Conservation (phyloP, 2,329 filamentous ascomycete genomes). For the Dactylellina parvicollis region DNA sequence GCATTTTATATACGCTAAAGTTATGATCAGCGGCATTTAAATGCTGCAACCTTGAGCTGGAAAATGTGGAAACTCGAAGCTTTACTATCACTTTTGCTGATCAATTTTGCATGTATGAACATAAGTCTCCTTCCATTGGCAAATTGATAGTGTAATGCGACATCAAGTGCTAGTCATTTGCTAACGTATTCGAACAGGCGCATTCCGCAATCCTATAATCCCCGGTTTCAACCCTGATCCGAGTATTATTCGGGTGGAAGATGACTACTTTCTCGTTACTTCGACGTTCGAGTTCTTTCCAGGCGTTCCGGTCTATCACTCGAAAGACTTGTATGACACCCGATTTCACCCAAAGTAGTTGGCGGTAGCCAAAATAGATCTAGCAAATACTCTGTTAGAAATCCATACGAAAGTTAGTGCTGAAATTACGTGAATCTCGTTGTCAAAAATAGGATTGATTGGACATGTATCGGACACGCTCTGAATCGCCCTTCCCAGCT, state of each 20-base stretch:
- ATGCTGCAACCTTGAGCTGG: too few relatives aligned
- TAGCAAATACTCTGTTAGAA: too few relatives aligned
- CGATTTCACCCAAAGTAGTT: too few relatives aligned
- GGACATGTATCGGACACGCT: slow-evolving; percentile 67
- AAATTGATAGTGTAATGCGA: background rate
- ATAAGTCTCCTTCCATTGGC: background rate
- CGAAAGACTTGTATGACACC: slow-evolving; percentile 62
- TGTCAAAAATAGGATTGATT: slow-evolving; percentile 64
- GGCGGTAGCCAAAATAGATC: too few relatives aligned
- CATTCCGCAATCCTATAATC: slow-evolving; percentile 66
- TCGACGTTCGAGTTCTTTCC: slow-evolving; percentile 73
- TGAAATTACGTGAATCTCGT: background rate
- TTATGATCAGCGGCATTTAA: too few relatives aligned
- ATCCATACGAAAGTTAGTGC: too few relatives aligned
- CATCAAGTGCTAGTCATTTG: background rate
- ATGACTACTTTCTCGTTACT: slow-evolving; percentile 70
- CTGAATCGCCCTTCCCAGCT: slow-evolving; percentile 66
- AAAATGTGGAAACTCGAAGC: slow-evolving; percentile 20
- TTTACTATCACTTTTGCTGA: slow-evolving; percentile 2
- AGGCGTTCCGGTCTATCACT: slow-evolving; percentile 70
- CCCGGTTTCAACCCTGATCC: slow-evolving; percentile 72
- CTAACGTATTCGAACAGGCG: background rate
- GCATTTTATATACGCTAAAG: too few relatives aligned
- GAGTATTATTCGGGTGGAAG: slow-evolving; percentile 65
- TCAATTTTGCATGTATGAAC: slow-evolving; percentile 7